phyloP scores from a whole-genome alignment of 2,329 filamentous ascomycete genomes.

The Xylaria sp. region DNA sequence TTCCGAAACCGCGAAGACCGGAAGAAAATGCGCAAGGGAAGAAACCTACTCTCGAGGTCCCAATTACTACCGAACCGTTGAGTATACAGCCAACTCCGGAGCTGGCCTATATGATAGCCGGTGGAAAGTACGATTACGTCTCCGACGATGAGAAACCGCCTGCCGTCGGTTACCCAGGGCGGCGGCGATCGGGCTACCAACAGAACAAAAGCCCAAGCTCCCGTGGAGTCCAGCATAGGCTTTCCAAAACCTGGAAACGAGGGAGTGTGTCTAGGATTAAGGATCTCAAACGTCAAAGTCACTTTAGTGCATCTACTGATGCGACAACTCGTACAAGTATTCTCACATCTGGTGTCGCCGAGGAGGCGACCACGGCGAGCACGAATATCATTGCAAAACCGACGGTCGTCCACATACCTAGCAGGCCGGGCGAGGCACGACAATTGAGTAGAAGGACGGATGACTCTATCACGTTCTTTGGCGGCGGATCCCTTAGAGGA shows the following conservation, averaged over 20 bases:
- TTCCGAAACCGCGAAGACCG: constrained; percentile 17
- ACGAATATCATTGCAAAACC: constrained; percentile 38
- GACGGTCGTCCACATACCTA: constrained; percentile 43
- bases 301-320: constrained; percentile 34
- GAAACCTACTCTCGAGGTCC: constrained; percentile 30
- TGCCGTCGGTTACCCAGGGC: constrained; percentile 25
- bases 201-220: constrained; percentile 24
- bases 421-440: constrained; percentile 38
- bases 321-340: constrained; percentile 41
- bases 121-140: constrained; percentile 33
- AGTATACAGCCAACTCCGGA: constrained; percentile 43
- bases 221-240: constrained; percentile 31
- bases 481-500: constrained; percentile 33
- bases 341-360: constrained; percentile 36
- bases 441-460: constrained; percentile 37
- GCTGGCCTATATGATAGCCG: constrained; percentile 34
- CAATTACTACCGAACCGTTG: constrained; percentile 34
- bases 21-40: constrained; percentile 20
- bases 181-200: constrained; percentile 27
- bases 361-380: constrained; percentile 37
- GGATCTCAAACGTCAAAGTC: constrained; percentile 35
- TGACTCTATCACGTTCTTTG: constrained; percentile 37
- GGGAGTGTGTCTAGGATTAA: constrained; percentile 26
- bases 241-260: constrained; percentile 39
- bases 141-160: constrained; percentile 34